Percentiles rank a stretch among this genome's conserved stretches.
These are phyloP conservation scores for Aspergillus costaricaensis DNA, from an alignment of 2,329 filamentous ascomycete genomes.

Conservation along the genomic window DNA sequence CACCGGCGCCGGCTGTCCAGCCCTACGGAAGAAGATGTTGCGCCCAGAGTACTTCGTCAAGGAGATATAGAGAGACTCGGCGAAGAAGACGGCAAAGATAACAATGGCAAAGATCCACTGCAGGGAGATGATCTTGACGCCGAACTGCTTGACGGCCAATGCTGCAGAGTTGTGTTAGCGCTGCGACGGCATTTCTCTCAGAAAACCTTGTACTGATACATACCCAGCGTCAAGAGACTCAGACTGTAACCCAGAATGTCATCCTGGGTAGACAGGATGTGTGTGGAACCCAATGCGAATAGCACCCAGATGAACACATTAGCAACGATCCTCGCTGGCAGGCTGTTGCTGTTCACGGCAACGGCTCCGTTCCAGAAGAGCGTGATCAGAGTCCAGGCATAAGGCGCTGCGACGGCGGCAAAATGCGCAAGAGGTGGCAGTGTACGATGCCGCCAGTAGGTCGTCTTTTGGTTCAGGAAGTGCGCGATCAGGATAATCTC, in stretches of 20 bases:
- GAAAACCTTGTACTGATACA: slow-evolving; percentile 26
- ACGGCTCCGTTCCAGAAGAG: slow-evolving; percentile 89
- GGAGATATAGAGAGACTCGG: slow-evolving; percentile 59
- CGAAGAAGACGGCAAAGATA: slow-evolving; percentile 74
- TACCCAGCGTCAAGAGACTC: slow-evolving; percentile 70
- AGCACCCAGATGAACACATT: slow-evolving; percentile 89
- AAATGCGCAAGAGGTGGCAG: slow-evolving; percentile 75
- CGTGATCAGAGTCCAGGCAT: slow-evolving; percentile 83
- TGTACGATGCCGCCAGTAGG: slow-evolving; percentile 78
- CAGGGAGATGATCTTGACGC: slow-evolving; percentile 70
- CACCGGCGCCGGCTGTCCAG: slow-evolving; percentile 37
- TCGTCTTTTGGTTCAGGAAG: slow-evolving; percentile 74
- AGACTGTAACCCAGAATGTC: slow-evolving; percentile 78
- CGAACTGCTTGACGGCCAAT: slow-evolving; percentile 76
- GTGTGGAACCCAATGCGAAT: slow-evolving; percentile 73
- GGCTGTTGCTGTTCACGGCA: slow-evolving; percentile 67
- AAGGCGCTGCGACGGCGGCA: slow-evolving; percentile 72
- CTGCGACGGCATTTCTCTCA: neutral
- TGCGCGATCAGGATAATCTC: slow-evolving; percentile 77
- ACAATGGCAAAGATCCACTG: slow-evolving; percentile 93
- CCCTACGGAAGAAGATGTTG: slow-evolving; percentile 38
- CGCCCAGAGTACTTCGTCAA: slow-evolving; percentile 38
- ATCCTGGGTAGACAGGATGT: slow-evolving; percentile 72
- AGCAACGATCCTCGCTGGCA: slow-evolving; percentile 75
- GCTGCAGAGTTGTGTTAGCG: slow-evolving; percentile 38